Percentiles rank a stretch among this genome's conserved stretches.
phyloP scores from a whole-genome alignment of 257 asterid genomes.

The Cordia subcordata region DNA sequence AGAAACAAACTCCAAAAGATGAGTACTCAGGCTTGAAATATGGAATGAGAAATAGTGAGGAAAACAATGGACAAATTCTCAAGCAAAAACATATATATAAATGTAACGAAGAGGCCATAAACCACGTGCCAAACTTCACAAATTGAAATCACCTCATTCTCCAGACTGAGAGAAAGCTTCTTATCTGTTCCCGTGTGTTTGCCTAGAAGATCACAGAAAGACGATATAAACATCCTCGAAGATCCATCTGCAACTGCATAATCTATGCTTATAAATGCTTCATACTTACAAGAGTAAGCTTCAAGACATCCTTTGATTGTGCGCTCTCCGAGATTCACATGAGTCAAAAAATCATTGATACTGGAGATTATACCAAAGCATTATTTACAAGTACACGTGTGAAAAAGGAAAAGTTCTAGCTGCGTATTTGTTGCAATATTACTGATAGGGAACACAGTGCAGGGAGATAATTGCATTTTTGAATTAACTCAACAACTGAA shows the following conservation, averaged over 20 bases:
- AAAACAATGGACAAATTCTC: too few species aligned
- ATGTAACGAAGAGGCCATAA: too few species aligned
- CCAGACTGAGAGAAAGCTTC: slow-evolving; percentile 89
- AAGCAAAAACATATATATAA: too few species aligned
- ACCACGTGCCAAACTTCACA: neutral
- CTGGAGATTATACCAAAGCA: slow-evolving; percentile 29
- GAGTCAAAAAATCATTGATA: slow-evolving; percentile 73
- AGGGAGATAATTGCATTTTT: too few species aligned
- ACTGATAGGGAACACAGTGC: too few species aligned
- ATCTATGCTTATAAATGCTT: slow-evolving; percentile 3
- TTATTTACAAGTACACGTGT: neutral
- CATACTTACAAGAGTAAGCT: slow-evolving; percentile 88
- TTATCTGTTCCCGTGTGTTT: slow-evolving; percentile 87
- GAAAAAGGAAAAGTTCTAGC: too few species aligned
- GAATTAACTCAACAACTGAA: neutral
- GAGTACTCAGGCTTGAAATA: too few species aligned
- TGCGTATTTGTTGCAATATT: too few species aligned
- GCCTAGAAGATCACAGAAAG: slow-evolving; percentile 43
- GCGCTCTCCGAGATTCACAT: slow-evolving; percentile 85
- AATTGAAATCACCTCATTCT: slow-evolving; percentile 63
- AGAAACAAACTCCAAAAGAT: too few species aligned
- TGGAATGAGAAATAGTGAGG: neutral
- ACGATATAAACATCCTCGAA: slow-evolving; percentile 4
- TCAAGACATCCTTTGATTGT: slow-evolving; percentile 82
- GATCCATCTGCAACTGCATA: slow-evolving; percentile 8